These are phyloP conservation scores for Xerocomus spinulosus DNA, from an alignment of 768 basidiomycete genomes.

Conservation along the genomic window DNA sequence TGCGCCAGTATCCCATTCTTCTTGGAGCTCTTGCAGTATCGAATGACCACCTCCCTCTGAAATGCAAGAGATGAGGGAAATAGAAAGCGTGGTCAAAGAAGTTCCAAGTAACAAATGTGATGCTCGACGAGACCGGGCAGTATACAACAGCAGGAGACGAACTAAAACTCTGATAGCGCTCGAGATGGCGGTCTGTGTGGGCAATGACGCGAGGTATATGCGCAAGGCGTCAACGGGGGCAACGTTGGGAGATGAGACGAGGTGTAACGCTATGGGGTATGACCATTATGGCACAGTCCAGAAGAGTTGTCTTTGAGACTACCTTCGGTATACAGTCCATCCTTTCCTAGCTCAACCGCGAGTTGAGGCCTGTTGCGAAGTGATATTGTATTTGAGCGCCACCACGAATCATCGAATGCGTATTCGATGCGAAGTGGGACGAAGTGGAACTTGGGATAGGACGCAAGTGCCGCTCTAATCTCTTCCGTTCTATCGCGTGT, in stretches of 20 bases:
- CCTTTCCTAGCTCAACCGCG: constrained; percentile 46
- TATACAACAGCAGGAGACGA: constrained; percentile 67
- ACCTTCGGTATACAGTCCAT: constrained; percentile 42
- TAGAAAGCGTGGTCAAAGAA: constrained; percentile 71
- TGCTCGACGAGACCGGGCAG: constrained; percentile 51
- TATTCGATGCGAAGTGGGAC: constrained; percentile 64
- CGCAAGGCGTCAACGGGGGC: constrained; percentile 35
- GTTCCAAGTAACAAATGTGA: constrained; percentile 80
- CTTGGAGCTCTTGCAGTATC: constrained; percentile 62
- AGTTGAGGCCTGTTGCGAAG: constrained; percentile 25
- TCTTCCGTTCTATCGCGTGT: constrained; percentile 52
- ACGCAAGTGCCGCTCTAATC: constrained; percentile 40
- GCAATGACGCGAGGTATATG: constrained; percentile 58
- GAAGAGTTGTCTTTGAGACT: neutral
- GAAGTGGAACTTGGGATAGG: constrained; percentile 53
- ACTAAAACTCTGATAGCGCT: constrained; percentile 54
- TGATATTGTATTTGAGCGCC: constrained; percentile 43
- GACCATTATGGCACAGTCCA: constrained; percentile 2
- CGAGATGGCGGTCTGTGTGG: constrained; percentile 67
- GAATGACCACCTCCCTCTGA: constrained; percentile 74
- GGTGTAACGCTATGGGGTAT: constrained; percentile 18
- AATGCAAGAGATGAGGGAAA: constrained; percentile 68
- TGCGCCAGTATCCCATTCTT: constrained; percentile 53
- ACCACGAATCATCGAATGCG: constrained; percentile 69
- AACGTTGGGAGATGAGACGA: constrained; percentile 8